Base-by-base conservation (phyloP, 176 grass and related monocot genomes). In the Thinopyrum elongatum region DNA sequence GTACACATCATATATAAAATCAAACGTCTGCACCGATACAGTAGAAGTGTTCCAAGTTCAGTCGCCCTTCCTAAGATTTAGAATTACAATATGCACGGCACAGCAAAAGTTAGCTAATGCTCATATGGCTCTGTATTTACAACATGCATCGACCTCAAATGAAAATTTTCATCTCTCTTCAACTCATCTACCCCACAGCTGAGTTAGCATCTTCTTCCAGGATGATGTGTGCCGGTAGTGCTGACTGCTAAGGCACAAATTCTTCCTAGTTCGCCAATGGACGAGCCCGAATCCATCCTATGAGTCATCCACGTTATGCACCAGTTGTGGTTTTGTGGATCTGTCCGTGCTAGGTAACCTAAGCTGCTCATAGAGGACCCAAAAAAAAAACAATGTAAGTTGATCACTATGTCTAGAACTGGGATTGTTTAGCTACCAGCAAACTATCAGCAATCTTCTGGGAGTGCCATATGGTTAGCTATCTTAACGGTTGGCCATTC, bases 291-390 rank as follows among this genome's bases (percentile, higher is more conserved):
- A 22, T 44, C 42, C 60, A 60, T 58, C 66, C 34, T 31, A 62
- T 34, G n/a, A 29, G 22, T 36, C 70, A 36, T 84, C 58, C 51
- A 79, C 83, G 61, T 81, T 83, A 83, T 33, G 76, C 73, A 28
- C 86, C 85, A 67, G 22, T 34, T 25, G 65, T 49, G 29, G 51
- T 63, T 64, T 59, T 5, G 67, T 46, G n/a, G 47, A 83, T 86
- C 67, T 88, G 58, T 73, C 60, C 41, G 23, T 83, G 27, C 57
- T 47, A 58, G 90, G 90, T 77, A 94, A 87, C 65, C 82, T 92
- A 60, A 95, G 90, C 93, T 95, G 90, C 47, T 80, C 88, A 92
- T 28, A 87, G 7, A 80, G 78, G 62, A 88, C 17, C 23, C 39
- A 8, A 34, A 82, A 12, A 55, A 28, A 7, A 33, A 81, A 11